Conservation (phyloP, 1,284 basidiomycete species). For the Ceratobasidium sp. region DNA sequence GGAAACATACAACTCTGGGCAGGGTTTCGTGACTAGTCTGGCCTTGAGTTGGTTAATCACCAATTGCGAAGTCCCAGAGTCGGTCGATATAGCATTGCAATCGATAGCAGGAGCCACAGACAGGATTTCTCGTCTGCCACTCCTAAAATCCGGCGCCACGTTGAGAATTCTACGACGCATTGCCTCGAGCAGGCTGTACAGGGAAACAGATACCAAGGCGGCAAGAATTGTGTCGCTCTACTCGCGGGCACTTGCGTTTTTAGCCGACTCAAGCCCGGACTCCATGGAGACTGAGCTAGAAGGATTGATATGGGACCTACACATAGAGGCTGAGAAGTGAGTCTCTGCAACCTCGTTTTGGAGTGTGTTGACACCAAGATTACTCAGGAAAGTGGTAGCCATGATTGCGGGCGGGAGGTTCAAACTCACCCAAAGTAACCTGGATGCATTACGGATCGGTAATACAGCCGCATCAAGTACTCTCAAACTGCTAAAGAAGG, state of each 20-base stretch:
- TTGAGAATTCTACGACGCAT: background rate
- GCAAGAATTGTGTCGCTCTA: background rate
- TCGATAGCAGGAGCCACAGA: background rate
- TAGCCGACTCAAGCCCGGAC: too few relatives aligned
- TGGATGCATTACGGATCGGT: background rate
- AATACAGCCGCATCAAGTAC: too few relatives aligned
- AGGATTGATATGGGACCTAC: too few relatives aligned
- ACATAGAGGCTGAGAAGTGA: too few relatives aligned
- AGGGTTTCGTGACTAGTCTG: background rate
- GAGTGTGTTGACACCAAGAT: too few relatives aligned
- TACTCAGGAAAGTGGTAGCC: too few relatives aligned
- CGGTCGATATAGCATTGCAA: conserved; percentile 1
- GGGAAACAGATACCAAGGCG: background rate
- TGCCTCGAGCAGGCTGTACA: background rate
- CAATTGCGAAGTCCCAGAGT: background rate
- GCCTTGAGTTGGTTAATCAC: background rate
- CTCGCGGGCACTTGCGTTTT: conserved; percentile 1
- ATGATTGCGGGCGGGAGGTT: background rate
- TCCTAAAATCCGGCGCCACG: background rate
- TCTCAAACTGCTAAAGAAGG: background rate
- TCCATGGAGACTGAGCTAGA: too few relatives aligned
- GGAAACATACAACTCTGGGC: background rate
- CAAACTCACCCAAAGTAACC: background rate
- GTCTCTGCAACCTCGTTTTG: too few relatives aligned
- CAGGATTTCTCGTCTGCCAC: background rate